Conservation (phyloP, 2,329 filamentous ascomycete species). For the Colletotrichum lupini region DNA sequence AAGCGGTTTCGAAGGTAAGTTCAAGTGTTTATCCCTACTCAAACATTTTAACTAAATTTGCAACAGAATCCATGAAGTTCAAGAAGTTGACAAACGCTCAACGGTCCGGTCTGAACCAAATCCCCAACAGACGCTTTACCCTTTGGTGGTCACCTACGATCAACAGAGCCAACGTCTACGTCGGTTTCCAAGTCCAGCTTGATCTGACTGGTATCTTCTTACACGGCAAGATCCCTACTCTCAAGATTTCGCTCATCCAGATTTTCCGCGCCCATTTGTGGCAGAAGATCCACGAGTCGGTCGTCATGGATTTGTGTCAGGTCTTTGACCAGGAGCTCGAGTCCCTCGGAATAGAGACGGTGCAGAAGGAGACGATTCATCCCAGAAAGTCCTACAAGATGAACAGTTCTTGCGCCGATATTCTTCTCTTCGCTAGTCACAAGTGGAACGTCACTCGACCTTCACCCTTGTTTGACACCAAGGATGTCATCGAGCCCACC, state of each 20-base stretch:
- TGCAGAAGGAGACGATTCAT: conserved; percentile 99
- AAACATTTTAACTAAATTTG: background rate
- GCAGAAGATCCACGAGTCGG: conserved; percentile 99
- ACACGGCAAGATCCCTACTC: conserved; percentile 97
- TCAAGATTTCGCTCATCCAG: conserved; percentile 98
- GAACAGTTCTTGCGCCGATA: conserved; percentile 99
- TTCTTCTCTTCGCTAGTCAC: conserved; percentile 94
- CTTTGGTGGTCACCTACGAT: conserved; percentile 97
- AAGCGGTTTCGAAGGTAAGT: background rate
- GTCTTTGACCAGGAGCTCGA: conserved; percentile 98
- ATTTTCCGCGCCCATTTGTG: conserved; percentile 99
- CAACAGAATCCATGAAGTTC: conserved; percentile 83
- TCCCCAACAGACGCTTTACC: conserved; percentile 97
- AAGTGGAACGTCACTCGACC: conserved; percentile 99
- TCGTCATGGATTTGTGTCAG: conserved; percentile 98
- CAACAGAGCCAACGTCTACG: conserved; percentile 96
- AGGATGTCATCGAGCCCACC: conserved; percentile 92
- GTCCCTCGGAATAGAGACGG: conserved; percentile 93
- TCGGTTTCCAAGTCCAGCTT: conserved; percentile 98
- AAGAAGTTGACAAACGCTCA: conserved; percentile 99
- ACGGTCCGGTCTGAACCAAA: conserved; percentile 95
- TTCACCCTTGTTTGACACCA: conserved; percentile 93
- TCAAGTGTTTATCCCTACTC: too few species aligned
- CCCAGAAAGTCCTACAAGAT: conserved; percentile 99
- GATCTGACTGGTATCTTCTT: conserved; percentile 99